These are phyloP conservation scores for Tricholoma flavovirens DNA, from an alignment of 768 basidiomycete genomes.

Conservation along the genomic window DNA sequence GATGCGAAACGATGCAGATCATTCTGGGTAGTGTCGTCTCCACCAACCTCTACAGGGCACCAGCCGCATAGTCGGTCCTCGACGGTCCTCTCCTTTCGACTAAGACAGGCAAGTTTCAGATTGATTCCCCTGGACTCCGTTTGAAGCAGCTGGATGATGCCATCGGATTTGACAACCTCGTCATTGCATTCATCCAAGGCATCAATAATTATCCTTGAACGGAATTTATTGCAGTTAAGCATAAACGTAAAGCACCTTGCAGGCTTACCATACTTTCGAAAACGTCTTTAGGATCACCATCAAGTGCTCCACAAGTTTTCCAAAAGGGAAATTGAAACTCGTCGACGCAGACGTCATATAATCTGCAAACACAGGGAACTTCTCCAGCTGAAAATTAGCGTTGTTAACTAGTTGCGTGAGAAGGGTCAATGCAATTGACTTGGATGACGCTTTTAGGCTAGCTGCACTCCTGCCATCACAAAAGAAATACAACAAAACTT, in stretches of 20 bases:
- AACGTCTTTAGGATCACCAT: neutral
- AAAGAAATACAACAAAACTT: neutral
- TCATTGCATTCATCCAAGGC: conserved; percentile 1
- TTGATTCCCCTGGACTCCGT: neutral
- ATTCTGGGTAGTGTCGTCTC: neutral
- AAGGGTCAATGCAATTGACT: neutral
- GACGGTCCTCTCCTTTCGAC: neutral
- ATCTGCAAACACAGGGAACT: neutral
- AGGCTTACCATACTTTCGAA: neutral
- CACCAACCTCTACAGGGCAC: neutral
- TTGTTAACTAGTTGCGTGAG: neutral
- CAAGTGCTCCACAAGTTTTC: neutral
- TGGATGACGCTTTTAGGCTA: neutral
- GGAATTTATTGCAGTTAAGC: neutral
- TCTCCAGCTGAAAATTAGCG: neutral
- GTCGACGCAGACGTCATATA: neutral
- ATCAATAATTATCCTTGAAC: neutral
- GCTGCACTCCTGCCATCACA: neutral
- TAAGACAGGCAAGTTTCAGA: neutral
- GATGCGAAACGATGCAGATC: neutral
- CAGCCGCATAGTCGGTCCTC: neutral
- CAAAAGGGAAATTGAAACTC: neutral
- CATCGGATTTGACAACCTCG: neutral
- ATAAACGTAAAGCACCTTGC: neutral
- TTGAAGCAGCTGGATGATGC: neutral